Percentiles rank a stretch among this genome's conserved stretches.
These are phyloP conservation scores for Lagenaria siceraria DNA, from an alignment of 306 rosid genomes.

Conservation along the genomic window DNA sequence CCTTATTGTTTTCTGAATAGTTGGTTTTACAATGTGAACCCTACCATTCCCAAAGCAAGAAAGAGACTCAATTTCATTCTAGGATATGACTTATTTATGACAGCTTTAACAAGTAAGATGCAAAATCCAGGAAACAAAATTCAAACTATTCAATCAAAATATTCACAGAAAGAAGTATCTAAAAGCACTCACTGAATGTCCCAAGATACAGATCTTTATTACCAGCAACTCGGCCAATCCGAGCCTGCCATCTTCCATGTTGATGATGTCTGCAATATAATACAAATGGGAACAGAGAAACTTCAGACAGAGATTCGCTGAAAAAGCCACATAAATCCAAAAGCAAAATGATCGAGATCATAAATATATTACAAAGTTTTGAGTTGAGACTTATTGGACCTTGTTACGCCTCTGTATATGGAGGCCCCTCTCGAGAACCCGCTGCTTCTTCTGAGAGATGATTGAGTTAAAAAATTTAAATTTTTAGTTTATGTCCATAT, in stretches of 20 bases:
- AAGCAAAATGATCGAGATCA: neutral
- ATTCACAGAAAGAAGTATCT: neutral
- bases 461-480: neutral
- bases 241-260: slow-evolving; percentile 96
- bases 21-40: neutral
- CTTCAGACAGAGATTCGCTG: slow-evolving; percentile 13
- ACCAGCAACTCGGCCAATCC: slow-evolving; percentile 92
- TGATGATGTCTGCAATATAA: slow-evolving; percentile 64
- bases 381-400: slow-evolving; percentile 32
- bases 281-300: neutral
- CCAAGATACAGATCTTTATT: slow-evolving; percentile 94
- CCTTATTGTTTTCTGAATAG: neutral
- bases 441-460: slow-evolving; percentile 58
- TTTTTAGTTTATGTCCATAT: neutral
- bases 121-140: slow-evolving; percentile 5
- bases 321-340: neutral
- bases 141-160: neutral
- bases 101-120: slow-evolving; percentile 4
- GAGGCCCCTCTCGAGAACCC: slow-evolving; percentile 95
- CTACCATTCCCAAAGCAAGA: slow-evolving; percentile 2
- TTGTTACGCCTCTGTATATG: slow-evolving; percentile 90
- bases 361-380: neutral
- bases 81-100: neutral
- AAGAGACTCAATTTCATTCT: neutral
- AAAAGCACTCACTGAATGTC: slow-evolving; percentile 60